Evolutionary conservation across 257 asterid species (phyloP), one percentile per base, ranked within the genome.

Genomic region (Henckelia pumila): DNA sequence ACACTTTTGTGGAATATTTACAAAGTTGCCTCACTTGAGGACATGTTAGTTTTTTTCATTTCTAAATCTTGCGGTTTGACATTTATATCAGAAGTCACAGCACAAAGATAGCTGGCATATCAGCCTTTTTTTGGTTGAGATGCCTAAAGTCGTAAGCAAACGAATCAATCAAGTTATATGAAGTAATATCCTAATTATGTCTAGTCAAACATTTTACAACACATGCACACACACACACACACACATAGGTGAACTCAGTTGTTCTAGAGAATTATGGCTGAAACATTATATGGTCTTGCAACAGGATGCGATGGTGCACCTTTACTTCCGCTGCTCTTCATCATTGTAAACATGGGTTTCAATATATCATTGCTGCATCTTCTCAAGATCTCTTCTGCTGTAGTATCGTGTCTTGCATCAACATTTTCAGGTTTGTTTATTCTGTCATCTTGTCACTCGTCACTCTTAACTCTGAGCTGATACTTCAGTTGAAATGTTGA

Each of bases 231-330:
- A n/a, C 30, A 71, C 40, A 52, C 13, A 23, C n/a, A 6, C 64
- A 57, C 37, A 28, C 29, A 14, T 7, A 17, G 25, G 19, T 52
- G 33, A 20, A 19, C 17, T 37, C 62, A 53, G 70, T 40, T 66
- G 53, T 66, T 53, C 59, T 25, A 25, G 11, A 26, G 40, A 67
- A 63, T 78, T 26, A 66, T 30, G 59, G 50, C 35, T 17, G 17
- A 62, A 22, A 67, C 9, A 23, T 26, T 17, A 56, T 22, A 64
- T 64, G n/a, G 78, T 64, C 59, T 73, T 66, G 49, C 24, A 35
- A 22, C 92, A 91, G 99, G 80, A 72, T 94, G 99, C 63, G 77
- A 83, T 30, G 99, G 99, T 62, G 99, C 97, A 68, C 99, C 99
- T 29, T 77, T 91, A 59, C 59, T 94, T 58, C 99, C 97, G 0